Evolutionary conservation across 331 rosid genomes (phyloP), one percentile per base, ranked within the genome.

Genomic region (Saraca asoca): DNA sequence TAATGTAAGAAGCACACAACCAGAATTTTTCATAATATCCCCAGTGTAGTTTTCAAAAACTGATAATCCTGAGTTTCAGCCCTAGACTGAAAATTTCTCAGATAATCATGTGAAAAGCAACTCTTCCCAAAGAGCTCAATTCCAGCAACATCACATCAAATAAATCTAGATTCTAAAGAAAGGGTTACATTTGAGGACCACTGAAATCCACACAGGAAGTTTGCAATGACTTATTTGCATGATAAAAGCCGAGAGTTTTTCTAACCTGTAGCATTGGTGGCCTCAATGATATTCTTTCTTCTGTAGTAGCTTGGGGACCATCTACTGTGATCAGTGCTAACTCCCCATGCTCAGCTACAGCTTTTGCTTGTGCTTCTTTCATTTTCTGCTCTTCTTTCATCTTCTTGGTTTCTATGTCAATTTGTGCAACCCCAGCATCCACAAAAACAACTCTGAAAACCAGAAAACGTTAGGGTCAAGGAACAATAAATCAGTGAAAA

Each of bases 221-320:
- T 8, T 7, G 71, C 66, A 75, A 61, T 62, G 69, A 59, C 19
- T 48, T 69, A 43, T 41, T 52, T 43, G 48, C 52, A 75, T 29
- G 63, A 61, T 58, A 38, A 51, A 56, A 44, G 51, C 9, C 52
- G 24, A 60, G 57, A 56, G 78, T 15, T 34, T 67, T 64, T 72
- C 35, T 69, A 71, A 94, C 99, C 97, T 90, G 99, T 62, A 90
- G 82, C 99, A 94, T 94, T 8, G 99, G 99, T 48, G 97, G 91
- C 79, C 99, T 85, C 78, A 90, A 75, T 46, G 92, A 67, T 70
- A 81, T 69, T 77, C 96, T 88, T 81, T 94, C 97, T 71, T 90
- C 97, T 13, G 69, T 46, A 49, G 60, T 72, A 71, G 89, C 50
- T 66, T 88, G 95, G 37, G 88, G 80, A 62, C 92, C 95, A 12